Evolutionary conservation across 2,329 filamentous ascomycete species (phyloP), one percentile per base, ranked within the genome.

Genomic region (Trichoderma oligosporum): DNA sequence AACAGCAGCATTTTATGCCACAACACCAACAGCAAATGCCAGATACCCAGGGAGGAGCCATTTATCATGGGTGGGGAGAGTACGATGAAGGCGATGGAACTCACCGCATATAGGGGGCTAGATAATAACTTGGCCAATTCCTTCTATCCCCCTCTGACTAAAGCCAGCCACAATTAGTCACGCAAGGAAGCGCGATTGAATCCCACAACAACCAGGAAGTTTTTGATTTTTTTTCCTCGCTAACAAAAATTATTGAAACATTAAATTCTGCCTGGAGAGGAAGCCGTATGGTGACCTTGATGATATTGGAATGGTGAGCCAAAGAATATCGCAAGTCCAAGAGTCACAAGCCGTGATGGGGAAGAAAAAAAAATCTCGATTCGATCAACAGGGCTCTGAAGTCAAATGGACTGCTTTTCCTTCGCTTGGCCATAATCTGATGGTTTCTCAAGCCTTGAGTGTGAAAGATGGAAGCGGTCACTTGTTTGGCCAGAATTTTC

Each of bases 11-110:
- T 27, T 27, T 56, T 25, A 57, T 41, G 27, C n/a, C 49, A 42
- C 45, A 31, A n/a, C 57, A 55, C 12, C 56, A 58, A 29, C 35
- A 60, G 53, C 63, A 51, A 24, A 62, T 63, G 9, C 64, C 72
- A n/a, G 78, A 76, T 61, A 54, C 70, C 24, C 76, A 71, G 61
- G 64, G 67, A n/a, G 59, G 60, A 25, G 75, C 73, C 2, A 31
- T 7, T 16, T 55, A 55, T 38, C 52, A 41, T 38, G 14, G 20
- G 16, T 55, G 56, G 48, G 41, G 12, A 55, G 41, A 36, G 27
- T 55, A 55, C 6, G 31, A 41, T 22, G 42, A 39, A 18, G 38
- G 38, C 18, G 31, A 39, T 8, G 48, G 39, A 33, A 22, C 55
- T 45, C 47, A 52, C 14, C 55, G 44, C 31, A 57, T 57, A 31